Evolutionary conservation across 768 basidiomycete species (phyloP), one percentile per base, ranked within the genome.

Genomic region (Psilocybe cyanescens): DNA sequence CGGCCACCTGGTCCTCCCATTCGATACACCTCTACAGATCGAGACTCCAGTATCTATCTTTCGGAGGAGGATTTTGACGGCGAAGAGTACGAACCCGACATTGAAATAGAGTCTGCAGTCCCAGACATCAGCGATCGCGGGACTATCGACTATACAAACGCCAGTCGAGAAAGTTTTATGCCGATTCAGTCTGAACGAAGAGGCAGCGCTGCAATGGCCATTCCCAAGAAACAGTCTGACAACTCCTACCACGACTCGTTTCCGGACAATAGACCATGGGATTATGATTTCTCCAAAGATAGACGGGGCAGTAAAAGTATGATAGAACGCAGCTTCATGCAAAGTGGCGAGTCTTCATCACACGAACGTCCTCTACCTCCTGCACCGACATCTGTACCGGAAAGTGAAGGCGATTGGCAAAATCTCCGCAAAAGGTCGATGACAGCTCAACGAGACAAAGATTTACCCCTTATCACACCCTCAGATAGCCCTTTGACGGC

Each of bases 151-250:
- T 64, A 65, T 57, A 17, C 51, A 33, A 71, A 57, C 45, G 53
- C 41, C 35, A 70, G 67, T 56, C 63, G 64, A 45, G 68, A 70
- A 8, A 70, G 65, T 49, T 55, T 70, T 17, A 30, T 29, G 24
- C 51, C 55, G 28, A 57, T 61, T 37, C 46, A 62, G 12, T 44
- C 59, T 7, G 62, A 66, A 44, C 79, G 86, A 58, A 78, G 84
- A 60, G 84, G 84, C 11, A 89, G 87, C 65, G 67, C 84, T 14
- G 87, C 89, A n/a, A 83, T 88, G 75, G 78, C 80, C 45, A 87
- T 88, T 11, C 83, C 86, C 16, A 80, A 77, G 16, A 68, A 71
- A 3, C 65, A 64, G 29, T 65, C 62, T 8, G 63, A 72, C 31
- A 67, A 55, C 53, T 59, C 56, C 3, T 69, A 66, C 50, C 60